These are phyloP conservation scores for Daldinia loculata DNA, from an alignment of 495 filamentous ascomycete genomes.

Conservation along the genomic window DNA sequence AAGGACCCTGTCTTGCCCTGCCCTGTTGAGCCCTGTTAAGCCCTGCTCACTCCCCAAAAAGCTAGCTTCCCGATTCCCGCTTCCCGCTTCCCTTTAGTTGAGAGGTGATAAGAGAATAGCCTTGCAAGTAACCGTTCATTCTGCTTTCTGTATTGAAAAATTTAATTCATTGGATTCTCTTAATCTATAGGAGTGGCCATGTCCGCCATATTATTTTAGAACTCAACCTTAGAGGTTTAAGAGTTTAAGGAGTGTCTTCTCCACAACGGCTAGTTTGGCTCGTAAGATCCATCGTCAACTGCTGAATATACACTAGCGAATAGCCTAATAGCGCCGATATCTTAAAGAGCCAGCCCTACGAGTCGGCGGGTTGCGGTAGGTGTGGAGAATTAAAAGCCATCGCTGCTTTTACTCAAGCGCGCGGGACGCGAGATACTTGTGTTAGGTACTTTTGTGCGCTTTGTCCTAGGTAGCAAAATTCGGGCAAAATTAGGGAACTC, in stretches of 20 bases:
- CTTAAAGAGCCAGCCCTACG: slow-evolving; percentile 33
- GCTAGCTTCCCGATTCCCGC: background rate
- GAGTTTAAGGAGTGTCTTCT: background rate
- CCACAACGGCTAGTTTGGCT: background rate
- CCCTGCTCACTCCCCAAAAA: background rate
- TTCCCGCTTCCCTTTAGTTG: background rate
- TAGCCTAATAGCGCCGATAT: slow-evolving; percentile 18
- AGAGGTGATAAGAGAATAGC: background rate
- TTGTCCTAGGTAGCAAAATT: slow-evolving; percentile 11
- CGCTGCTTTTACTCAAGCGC: slow-evolving; percentile 34
- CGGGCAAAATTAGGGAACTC: slow-evolving; percentile 35
- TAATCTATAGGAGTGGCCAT: background rate
- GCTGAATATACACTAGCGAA: background rate
- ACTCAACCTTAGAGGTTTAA: background rate
- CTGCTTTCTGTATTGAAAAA: background rate
- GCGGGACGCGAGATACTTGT: background rate
- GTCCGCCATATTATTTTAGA: background rate
- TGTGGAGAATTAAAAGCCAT: background rate
- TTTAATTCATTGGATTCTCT: background rate
- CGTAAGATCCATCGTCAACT: background rate
- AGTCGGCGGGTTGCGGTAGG: slow-evolving; percentile 7
- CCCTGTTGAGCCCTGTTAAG: background rate
- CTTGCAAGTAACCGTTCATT: background rate
- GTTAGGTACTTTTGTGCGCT: background rate
- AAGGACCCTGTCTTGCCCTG: background rate